Percentiles rank a stretch among this genome's conserved stretches.
Conservation (phyloP, 1,284 basidiomycete species). For the Pascua guehoae region DNA sequence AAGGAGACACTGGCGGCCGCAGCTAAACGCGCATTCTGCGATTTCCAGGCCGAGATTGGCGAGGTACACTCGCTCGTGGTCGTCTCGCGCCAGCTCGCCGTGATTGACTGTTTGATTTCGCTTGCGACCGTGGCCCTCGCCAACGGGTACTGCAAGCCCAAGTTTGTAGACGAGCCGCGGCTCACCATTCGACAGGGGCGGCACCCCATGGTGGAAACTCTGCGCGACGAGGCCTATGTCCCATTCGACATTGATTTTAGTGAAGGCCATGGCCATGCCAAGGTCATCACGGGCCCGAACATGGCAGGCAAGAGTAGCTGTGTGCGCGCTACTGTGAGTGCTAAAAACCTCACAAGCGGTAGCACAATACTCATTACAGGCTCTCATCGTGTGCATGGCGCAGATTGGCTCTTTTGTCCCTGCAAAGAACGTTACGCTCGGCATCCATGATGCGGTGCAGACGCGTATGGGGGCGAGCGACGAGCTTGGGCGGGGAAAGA, state of each 20-base stretch:
- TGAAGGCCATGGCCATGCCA: conserved; percentile 56
- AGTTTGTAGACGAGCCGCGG: conserved; percentile 62
- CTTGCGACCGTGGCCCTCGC: conserved; percentile 42
- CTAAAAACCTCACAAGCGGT: background rate
- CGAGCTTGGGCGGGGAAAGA: conserved; percentile 74
- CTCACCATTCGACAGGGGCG: conserved; percentile 53
- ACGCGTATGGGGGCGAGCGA: conserved; percentile 70
- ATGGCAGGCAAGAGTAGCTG: conserved; percentile 52
- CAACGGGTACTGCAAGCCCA: conserved; percentile 60
- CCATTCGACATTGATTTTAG: conserved; percentile 53
- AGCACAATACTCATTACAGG: too few relatives aligned
- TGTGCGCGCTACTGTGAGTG: conserved; percentile 33
- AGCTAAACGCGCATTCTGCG: conserved; percentile 61
- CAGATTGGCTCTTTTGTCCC: conserved; percentile 60
- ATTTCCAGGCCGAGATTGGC: conserved; percentile 68
- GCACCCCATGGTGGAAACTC: conserved; percentile 71
- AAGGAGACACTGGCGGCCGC: conserved; percentile 68
- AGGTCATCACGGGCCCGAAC: conserved; percentile 64
- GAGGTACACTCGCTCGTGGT: conserved; percentile 67
- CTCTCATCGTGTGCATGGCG: conserved; percentile 50
- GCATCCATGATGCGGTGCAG: conserved; percentile 76
- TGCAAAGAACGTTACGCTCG: conserved; percentile 65
- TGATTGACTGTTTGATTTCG: conserved; percentile 53
- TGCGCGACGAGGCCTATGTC: conserved; percentile 73
- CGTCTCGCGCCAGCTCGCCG: conserved; percentile 69